These are phyloP conservation scores for Aurifilum marmelostoma DNA, from an alignment of 2,329 filamentous ascomycete species.

Conservation along the genomic window DNA sequence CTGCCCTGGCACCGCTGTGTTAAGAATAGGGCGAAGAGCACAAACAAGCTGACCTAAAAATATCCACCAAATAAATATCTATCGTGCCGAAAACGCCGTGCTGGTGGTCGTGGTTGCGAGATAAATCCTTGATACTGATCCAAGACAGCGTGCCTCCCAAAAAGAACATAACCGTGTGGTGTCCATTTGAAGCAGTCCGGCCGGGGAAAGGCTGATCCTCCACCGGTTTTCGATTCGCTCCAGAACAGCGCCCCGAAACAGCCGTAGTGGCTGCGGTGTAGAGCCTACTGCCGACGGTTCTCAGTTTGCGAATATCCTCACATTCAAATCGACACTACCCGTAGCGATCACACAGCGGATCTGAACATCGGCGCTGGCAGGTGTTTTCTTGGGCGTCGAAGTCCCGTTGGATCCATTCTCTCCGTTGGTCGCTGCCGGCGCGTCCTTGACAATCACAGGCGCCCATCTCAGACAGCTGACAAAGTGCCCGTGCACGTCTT, in stretches of 20 bases:
- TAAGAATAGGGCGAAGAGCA: constrained; percentile 4
- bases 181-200: neutral
- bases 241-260: neutral
- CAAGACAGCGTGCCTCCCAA: constrained; percentile 3
- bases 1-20: constrained; percentile 8
- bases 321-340: constrained; percentile 79
- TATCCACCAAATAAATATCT: constrained; percentile 7
- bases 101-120: constrained; percentile 1
- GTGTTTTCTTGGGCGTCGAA: constrained; percentile 50
- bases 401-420: constrained; percentile 44
- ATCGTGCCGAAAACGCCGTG: constrained; percentile 15
- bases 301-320: constrained; percentile 74
- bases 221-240: neutral
- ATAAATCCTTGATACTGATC: neutral
- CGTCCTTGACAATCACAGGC: constrained; percentile 70
- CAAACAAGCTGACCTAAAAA: neutral
- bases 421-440: constrained; percentile 43
- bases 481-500: constrained; percentile 80
- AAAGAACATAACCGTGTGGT: neutral
- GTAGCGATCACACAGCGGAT: constrained; percentile 87
- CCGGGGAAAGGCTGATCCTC: neutral
- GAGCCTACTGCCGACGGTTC: neutral
- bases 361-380: constrained; percentile 56
- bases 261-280: neutral
- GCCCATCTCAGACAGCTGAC: constrained; percentile 88